These are phyloP conservation scores for Ceratocystis harringtonii DNA, from an alignment of 2,329 filamentous ascomycete genomes.

Conservation along the genomic window DNA sequence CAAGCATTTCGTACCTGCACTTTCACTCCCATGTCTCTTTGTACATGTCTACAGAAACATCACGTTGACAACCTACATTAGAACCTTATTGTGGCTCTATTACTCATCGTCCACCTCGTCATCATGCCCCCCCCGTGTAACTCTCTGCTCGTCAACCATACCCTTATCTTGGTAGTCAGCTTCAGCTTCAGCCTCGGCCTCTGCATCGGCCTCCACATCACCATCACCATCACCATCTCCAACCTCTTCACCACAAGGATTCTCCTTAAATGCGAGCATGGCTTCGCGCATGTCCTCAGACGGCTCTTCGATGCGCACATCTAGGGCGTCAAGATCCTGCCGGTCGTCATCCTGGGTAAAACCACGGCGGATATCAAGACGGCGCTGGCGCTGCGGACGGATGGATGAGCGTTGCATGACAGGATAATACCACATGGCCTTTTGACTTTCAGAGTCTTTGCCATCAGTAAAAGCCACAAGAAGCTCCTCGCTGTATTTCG, in stretches of 20 bases:
- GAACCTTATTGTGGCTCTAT: neutral
- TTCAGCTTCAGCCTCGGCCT: constrained; percentile 5
- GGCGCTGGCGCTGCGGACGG: constrained; percentile 47
- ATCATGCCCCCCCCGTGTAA: constrained; percentile 15
- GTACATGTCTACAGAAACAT: neutral
- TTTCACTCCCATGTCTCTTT: neutral
- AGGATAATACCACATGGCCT: constrained; percentile 53
- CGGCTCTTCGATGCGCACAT: constrained; percentile 41
- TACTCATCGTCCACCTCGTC: neutral
- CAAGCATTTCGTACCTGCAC: neutral
- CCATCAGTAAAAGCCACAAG: constrained; percentile 44
- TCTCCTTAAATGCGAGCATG: constrained; percentile 37
- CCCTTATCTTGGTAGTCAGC: constrained; percentile 22
- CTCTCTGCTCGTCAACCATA: constrained; percentile 22
- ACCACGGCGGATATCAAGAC: constrained; percentile 40
- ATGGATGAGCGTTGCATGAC: constrained; percentile 50
- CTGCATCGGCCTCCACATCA: constrained; percentile 18
- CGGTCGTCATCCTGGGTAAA: constrained; percentile 33
- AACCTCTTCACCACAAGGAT: constrained; percentile 33
- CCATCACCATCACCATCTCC: constrained; percentile 20
- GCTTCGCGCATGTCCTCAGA: constrained; percentile 37
- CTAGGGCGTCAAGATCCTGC: constrained; percentile 37
- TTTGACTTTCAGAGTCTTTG: constrained; percentile 30
- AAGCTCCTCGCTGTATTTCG: constrained; percentile 50
- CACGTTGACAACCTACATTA: neutral